A percentile compares a stretch with the other conserved stretches of the same genome.
Conservation (phyloP, 176 grass and related monocot species). For the Bromus sterilis region DNA sequence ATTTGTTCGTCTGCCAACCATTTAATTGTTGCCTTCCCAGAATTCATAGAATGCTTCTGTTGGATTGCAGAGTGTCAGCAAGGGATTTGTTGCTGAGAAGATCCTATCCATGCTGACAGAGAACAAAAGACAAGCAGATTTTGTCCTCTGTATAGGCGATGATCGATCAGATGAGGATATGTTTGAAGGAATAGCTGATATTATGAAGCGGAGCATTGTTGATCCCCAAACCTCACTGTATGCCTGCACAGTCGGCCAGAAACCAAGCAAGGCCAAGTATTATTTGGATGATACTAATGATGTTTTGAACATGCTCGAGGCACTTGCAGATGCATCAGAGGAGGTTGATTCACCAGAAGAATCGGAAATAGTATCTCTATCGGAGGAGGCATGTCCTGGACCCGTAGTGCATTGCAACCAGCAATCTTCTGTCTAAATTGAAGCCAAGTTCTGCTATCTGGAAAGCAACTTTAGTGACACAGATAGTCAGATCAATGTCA, state of each 20-base stretch:
- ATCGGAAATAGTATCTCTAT: background rate
- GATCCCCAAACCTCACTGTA: constrained; percentile 37
- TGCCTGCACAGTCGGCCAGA: constrained; percentile 64
- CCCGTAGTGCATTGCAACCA: background rate
- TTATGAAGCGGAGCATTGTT: constrained; percentile 37
- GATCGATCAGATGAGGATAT: constrained; percentile 72
- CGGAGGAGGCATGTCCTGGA: constrained; percentile 12
- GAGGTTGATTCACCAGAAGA: constrained; percentile 3
- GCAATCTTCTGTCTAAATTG: constrained; percentile 4
- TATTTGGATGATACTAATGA: constrained; percentile 61
- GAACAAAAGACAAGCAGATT: constrained; percentile 51
- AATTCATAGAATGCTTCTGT: constrained; percentile 9
- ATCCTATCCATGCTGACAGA: constrained; percentile 45
- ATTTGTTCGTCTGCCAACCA: background rate
- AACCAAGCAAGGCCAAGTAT: constrained; percentile 66
- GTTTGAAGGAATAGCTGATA: constrained; percentile 54
- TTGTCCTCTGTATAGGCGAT: constrained; percentile 56
- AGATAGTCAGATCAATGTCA: constrained; percentile 35
- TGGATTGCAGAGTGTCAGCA: constrained; percentile 46
- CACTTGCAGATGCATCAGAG: constrained; percentile 50
- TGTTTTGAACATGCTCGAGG: constrained; percentile 53
- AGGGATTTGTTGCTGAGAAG: constrained; percentile 60
- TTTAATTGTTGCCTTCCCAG: background rate
- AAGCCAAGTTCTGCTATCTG: background rate
- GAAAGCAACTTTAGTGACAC: constrained; percentile 16